Evolutionary conservation across 2,329 filamentous ascomycete genomes (phyloP), one percentile per base, ranked within the genome.

Genomic region (Arthrobotrys entomopaga): DNA sequence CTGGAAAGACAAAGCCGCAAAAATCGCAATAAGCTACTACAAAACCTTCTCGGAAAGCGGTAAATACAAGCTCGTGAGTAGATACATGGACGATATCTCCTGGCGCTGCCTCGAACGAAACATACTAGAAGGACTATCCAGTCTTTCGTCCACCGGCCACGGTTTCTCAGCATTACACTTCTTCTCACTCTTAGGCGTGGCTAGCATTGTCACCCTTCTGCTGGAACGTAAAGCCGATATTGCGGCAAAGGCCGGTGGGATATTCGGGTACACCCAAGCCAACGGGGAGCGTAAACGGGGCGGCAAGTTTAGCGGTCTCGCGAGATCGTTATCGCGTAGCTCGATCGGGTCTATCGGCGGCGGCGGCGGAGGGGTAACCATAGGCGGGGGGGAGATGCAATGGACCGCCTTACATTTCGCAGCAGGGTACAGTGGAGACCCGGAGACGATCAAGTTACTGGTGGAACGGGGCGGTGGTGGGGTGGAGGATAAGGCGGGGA

Each of bases 141-240:
- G 70, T 48, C 63, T 74, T 19, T 63, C 70, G 6, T 74, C 70
- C 4, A 74, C 63, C 0, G 70, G 70, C 0, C 63, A 74, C 10
- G 70, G 70, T 8, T 74, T 74, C 49, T 67, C 70, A 19, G 70
- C 70, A 20, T 29, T 74, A 13, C 70, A 74, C 15, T 74, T 74
- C 29, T 74, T 74, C 38, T 50, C 70, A 19, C 48, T 74, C 15
- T 34, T 74, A 11, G 70, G 70, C 6, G 48, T 74, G 8, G 46
- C 63, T 1, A 53, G 42, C n/a, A 48, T 74, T 15, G 70, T 74
- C 48, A n/a, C 8, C 3, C 53, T 67, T 2, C 52, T 74, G 10
- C 34, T 74, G 10, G 70, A 74, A 8, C 48, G 70, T 10, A 74
- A 59, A 34, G 70, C 63, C 7, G 70, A 74, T 58, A 26, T 74